These are phyloP conservation scores for Cryphonectria radicalis DNA, from an alignment of 2,329 filamentous ascomycete genomes.

Conservation along the genomic window DNA sequence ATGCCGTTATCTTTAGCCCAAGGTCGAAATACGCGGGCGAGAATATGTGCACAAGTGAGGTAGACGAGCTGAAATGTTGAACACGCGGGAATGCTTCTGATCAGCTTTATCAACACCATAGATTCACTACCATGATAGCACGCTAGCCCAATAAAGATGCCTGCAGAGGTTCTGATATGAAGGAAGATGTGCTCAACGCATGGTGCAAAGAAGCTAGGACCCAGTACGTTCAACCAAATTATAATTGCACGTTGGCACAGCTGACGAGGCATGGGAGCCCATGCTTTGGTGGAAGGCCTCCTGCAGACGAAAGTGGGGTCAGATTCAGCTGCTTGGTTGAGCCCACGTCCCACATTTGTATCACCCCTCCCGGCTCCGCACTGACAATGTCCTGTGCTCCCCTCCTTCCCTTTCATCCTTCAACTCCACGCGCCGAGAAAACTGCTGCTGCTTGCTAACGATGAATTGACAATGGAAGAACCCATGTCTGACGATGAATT, in stretches of 20 bases:
- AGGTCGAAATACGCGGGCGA: not conserved
- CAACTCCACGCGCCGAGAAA: not conserved
- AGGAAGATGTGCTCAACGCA: not conserved
- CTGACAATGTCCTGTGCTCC: not conserved
- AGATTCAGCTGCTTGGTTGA: not conserved
- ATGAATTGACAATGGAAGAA: not conserved
- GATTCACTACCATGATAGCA: not conserved
- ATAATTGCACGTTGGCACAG: not conserved
- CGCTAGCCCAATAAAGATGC: not conserved
- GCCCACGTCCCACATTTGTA: not conserved
- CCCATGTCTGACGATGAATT: not conserved
- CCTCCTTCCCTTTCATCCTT: not conserved
- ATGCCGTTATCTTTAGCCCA: not conserved
- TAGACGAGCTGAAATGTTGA: not conserved
- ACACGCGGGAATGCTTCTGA: not conserved
- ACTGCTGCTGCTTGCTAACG: no score
- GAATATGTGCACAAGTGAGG: not conserved
- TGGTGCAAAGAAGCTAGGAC: not conserved
- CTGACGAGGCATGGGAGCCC: not conserved
- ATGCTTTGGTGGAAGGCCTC: slow-evolving; percentile 11
- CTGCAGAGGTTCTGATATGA: not conserved
- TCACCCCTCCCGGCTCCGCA: not conserved
- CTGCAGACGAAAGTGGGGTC: slow-evolving; percentile 12
- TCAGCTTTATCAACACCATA: not conserved
- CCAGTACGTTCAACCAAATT: not conserved